phyloP scores from a whole-genome alignment of 176 grass and related monocot genomes.

The Avena atlantica region DNA sequence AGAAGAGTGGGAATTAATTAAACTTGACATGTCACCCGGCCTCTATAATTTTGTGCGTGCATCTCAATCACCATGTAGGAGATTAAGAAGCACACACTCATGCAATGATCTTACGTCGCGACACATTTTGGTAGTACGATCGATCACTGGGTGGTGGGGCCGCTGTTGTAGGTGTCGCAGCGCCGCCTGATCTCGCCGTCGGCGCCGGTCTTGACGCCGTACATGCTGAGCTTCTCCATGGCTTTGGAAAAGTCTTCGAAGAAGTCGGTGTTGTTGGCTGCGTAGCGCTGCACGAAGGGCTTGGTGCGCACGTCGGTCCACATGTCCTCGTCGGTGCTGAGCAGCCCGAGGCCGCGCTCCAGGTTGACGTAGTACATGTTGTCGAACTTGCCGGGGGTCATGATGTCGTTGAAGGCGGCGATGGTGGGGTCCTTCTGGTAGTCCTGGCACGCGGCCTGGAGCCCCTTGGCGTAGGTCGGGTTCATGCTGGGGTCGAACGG shows the following conservation, averaged over 20 bases:
- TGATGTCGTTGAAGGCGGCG: slow-evolving; percentile 77
- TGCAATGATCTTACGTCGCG: not conserved
- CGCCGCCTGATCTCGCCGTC: slow-evolving; percentile 78
- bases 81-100: not conserved
- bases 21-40: slow-evolving; percentile 23
- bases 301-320: slow-evolving; percentile 63
- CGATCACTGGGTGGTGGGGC: slow-evolving; percentile 44
- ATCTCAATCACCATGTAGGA: not conserved
- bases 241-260: slow-evolving; percentile 72
- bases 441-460: slow-evolving; percentile 41
- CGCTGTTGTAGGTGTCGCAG: slow-evolving; percentile 73
- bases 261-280: slow-evolving; percentile 65
- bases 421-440: slow-evolving; percentile 59
- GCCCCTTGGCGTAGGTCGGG: slow-evolving; percentile 40
- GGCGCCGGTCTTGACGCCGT: slow-evolving; percentile 64
- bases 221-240: slow-evolving; percentile 82
- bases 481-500: slow-evolving; percentile 61
- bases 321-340: slow-evolving; percentile 68
- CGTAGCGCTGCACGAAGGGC: slow-evolving; percentile 73
- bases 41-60: not conserved
- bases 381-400: slow-evolving; percentile 80
- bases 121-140: not conserved
- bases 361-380: slow-evolving; percentile 89
- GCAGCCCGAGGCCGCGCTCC: slow-evolving; percentile 68
- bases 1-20: not conserved